Evolutionary conservation across 331 rosid species (phyloP).

Genomic region (Rosa hybrid): DNA sequence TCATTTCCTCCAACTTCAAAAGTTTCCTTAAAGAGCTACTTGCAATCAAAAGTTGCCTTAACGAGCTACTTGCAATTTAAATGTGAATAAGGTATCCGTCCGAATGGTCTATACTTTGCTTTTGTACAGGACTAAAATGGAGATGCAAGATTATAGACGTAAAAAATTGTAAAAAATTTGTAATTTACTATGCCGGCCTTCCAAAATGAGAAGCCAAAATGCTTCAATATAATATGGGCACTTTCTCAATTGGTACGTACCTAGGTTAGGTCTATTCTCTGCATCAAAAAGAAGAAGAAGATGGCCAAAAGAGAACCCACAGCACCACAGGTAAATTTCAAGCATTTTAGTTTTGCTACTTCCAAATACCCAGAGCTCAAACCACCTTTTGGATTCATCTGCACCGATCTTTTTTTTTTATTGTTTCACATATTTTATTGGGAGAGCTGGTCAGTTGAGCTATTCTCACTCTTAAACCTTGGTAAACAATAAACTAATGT

Average conservation of each 20-base stretch:
- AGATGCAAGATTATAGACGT: background rate
- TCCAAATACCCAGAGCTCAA: too few species aligned
- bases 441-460: too few species aligned
- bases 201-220: constrained; percentile 7
- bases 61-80: background rate
- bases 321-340: background rate
- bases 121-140: background rate
- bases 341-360: too few species aligned
- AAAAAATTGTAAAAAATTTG: background rate
- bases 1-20: too few species aligned
- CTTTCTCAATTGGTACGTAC: background rate
- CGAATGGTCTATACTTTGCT: background rate
- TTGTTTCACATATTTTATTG: too few species aligned
- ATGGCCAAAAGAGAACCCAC: background rate
- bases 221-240: constrained; percentile 1
- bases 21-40: too few species aligned
- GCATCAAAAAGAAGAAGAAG: background rate
- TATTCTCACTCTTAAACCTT: too few species aligned
- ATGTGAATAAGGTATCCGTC: too few species aligned
- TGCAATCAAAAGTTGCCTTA: background rate
- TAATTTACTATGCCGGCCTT: background rate
- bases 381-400: too few species aligned
- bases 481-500: too few species aligned
- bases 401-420: too few species aligned
- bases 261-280: background rate